These are phyloP conservation scores for Coprinopsis strossmayeri DNA, from an alignment of 768 basidiomycete species.

Conservation along the genomic window DNA sequence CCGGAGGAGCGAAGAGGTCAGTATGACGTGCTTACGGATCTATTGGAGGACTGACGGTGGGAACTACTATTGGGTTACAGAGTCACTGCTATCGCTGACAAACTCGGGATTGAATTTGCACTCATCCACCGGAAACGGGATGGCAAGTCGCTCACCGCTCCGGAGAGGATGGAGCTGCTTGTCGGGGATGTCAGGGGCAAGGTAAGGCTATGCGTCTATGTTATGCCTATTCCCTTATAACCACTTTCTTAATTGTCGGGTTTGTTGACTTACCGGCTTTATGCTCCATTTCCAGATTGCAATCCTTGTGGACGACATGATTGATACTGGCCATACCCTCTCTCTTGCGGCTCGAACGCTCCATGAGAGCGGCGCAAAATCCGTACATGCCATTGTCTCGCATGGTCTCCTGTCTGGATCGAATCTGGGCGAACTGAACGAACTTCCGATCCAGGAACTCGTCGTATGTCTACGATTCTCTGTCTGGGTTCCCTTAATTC, in stretches of 20 bases:
- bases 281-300: too few species aligned
- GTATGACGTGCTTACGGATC: constrained; percentile 21
- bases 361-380: constrained; percentile 81
- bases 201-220: constrained; percentile 26
- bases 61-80: constrained; percentile 33
- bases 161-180: constrained; percentile 85
- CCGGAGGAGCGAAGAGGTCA: constrained; percentile 97
- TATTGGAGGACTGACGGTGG: neutral
- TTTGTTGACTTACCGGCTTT: too few species aligned
- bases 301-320: constrained; percentile 98
- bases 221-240: constrained; percentile 6
- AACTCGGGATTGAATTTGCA: constrained; percentile 91
- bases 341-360: constrained; percentile 80
- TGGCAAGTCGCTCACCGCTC: constrained; percentile 54
- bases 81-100: constrained; percentile 92
- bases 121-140: constrained; percentile 90
- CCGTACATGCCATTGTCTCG: constrained; percentile 83
- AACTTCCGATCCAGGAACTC: constrained; percentile 75
- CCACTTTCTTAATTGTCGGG: too few species aligned
- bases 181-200: constrained; percentile 94
- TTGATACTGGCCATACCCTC: constrained; percentile 91
- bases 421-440: constrained; percentile 59
- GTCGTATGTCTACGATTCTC: constrained; percentile 51
- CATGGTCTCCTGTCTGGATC: constrained; percentile 86
- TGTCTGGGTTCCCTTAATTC: constrained; percentile 5